Conservation (phyloP, 257 asterid species). For the Gentiana macrophylla region DNA sequence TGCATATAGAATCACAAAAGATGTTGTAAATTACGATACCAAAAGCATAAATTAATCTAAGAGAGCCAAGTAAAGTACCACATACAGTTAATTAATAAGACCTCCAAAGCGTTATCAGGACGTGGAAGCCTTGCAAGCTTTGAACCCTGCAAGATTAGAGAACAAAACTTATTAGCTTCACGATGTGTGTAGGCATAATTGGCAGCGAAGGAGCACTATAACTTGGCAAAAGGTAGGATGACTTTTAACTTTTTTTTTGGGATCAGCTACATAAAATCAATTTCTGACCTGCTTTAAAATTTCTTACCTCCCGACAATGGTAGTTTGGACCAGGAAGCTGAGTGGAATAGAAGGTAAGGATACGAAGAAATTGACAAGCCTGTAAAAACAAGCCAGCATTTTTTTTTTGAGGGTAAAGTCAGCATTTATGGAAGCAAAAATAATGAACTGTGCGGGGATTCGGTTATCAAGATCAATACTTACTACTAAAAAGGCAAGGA, state of each 20-base stretch:
- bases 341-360: constrained; percentile 87
- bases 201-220: too few relatives aligned
- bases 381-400: constrained; percentile 15
- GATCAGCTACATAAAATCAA: not conserved
- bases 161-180: not conserved
- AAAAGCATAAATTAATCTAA: constrained; percentile 4
- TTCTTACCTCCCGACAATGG: constrained; percentile 91
- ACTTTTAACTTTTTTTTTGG: not conserved
- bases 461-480: constrained; percentile 20
- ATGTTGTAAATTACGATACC: constrained; percentile 2
- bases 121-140: constrained; percentile 84
- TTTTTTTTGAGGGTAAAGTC: too few relatives aligned
- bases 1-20: constrained; percentile 4
- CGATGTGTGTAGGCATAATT: too few relatives aligned
- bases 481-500: constrained; percentile 84
- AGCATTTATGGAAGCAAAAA: too few relatives aligned
- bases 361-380: constrained; percentile 89
- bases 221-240: not conserved
- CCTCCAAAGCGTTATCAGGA: constrained; percentile 59
- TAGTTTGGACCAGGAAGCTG: constrained; percentile 98
- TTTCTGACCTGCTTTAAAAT: not conserved
- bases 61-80: constrained; percentile 11
- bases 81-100: constrained; percentile 47
- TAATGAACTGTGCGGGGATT: too few relatives aligned
- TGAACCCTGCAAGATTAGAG: constrained; percentile 57